Evolutionary conservation across 1,139 yeast genomes (phyloP), one percentile per base, ranked within the genome.

Genomic region (Blastobotrys aristatus): DNA sequence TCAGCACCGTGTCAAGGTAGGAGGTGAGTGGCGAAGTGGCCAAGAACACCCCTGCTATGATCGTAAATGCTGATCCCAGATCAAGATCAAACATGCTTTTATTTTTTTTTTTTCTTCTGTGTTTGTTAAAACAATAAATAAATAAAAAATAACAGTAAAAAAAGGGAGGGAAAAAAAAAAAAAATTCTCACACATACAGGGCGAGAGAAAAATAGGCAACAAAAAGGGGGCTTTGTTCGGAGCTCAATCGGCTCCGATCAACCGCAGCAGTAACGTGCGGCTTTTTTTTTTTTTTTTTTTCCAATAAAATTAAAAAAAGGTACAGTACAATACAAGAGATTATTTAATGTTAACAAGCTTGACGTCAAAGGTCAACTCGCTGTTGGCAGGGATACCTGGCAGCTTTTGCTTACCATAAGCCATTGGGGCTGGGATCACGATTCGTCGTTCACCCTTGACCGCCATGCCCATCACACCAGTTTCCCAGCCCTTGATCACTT

Each of bases 361-460:
- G 65, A 92, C 95, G 68, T 92, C 98, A 63, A 92, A 92, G 52
- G 95, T 87, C 69, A 92, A 79, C 72, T 88, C 96, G 53, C 96
- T 85, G 81, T 90, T 90, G 61, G 96, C 86, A 63, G 98, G 98
- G 62, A 92, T 87, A 55, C 97, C 98, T 62, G 98, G 97, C 58
- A 92, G 76, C 55, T 86, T 80, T 75, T 87, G 86, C 64, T 85
- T 84, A 56, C 98, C 98, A 72, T 92, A 92, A 50, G 96, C 98
- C 82, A 87, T 86, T 65, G 92, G 80, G 50, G 98, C 83, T 59
- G 99, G 99, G 59, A 94, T 87, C 55, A 88, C 77, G 57, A 94
- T 89, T 75, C 98, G 84, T 78, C 99, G 89, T 77, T 94, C 98
- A 65, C 98, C 98, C 62, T 96, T 96, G 66, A 88, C 95, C 53